phyloP scores from a whole-genome alignment of 2,329 filamentous ascomycete species.

The Xenoacremonium recifei region DNA sequence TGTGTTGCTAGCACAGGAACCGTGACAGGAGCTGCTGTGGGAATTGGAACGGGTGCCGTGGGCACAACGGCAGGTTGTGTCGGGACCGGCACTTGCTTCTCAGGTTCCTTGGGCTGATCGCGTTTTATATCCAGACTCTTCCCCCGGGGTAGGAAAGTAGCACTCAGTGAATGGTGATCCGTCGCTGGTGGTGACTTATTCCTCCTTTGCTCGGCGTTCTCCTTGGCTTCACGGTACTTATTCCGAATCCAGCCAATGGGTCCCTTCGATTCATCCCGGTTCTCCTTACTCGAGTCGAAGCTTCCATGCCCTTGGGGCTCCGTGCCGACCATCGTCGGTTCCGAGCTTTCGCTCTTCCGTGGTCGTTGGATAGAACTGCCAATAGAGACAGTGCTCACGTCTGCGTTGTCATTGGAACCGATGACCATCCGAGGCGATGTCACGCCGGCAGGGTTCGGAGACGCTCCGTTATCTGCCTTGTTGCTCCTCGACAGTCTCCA shows the following conservation, averaged over 20 bases:
- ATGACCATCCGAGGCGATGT: conserved; percentile 45
- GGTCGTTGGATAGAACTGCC: conserved; percentile 56
- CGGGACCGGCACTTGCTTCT: conserved; percentile 7
- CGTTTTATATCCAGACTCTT: conserved; percentile 50
- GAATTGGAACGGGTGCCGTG: conserved; percentile 8
- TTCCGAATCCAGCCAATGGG: conserved; percentile 58
- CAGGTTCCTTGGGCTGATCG: conserved; percentile 26
- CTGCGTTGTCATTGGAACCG: conserved; percentile 63
- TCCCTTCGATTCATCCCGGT: conserved; percentile 48
- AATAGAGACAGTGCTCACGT: conserved; percentile 66
- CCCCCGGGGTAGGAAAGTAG: conserved; percentile 36
- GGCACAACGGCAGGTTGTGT: conserved; percentile 10
- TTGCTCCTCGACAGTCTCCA: conserved; percentile 68
- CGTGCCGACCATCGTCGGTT: conserved; percentile 37
- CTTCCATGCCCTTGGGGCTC: conserved; percentile 40
- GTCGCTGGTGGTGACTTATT: conserved; percentile 55
- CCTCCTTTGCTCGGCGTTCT: conserved; percentile 52
- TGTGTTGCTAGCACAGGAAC: conserved; percentile 3
- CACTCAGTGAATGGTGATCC: conserved; percentile 28
- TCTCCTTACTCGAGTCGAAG: conserved; percentile 40
- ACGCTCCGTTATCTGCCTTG: conserved; percentile 54
- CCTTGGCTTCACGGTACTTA: conserved; percentile 60
- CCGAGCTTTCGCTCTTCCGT: conserved; percentile 51
- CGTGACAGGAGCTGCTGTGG: conserved; percentile 5
- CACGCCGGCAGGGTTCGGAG: conserved; percentile 36